Percentiles rank a stretch among this genome's conserved stretches.
phyloP scores from a whole-genome alignment of 1,284 basidiomycete genomes.

The Cronartium quercuum region DNA sequence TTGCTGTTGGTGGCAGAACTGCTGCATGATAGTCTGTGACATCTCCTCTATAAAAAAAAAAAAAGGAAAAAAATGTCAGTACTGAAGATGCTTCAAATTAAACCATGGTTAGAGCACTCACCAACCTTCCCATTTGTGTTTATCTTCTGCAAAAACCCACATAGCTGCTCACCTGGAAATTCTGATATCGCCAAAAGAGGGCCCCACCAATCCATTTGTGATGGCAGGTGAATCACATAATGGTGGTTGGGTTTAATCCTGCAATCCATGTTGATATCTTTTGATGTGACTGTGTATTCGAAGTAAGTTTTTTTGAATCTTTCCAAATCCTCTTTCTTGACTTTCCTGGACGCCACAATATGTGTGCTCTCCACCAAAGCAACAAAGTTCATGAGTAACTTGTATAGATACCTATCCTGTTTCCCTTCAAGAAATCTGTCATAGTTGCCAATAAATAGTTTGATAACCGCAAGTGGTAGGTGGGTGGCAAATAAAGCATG shows the following conservation, averaged over 20 bases:
- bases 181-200: neutral
- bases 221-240: neutral
- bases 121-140: neutral
- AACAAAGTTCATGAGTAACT: neutral
- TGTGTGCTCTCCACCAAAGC: neutral
- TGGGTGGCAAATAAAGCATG: neutral
- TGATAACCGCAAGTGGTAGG: neutral
- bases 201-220: neutral
- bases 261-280: neutral
- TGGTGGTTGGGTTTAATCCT: neutral
- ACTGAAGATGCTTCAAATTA: too few relatives aligned
- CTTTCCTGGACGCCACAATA: neutral
- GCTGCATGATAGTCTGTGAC: too few relatives aligned
- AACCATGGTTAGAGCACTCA: too few relatives aligned
- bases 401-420: neutral
- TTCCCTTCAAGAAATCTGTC: neutral
- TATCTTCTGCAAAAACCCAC: constrained; percentile 14
- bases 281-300: neutral
- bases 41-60: too few relatives aligned
- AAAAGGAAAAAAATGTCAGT: too few relatives aligned
- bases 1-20: too few relatives aligned
- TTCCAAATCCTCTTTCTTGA: neutral
- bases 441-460: neutral
- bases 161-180: constrained; percentile 6
- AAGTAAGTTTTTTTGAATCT: neutral